Conservation (phyloP, 2,329 filamentous ascomycete genomes). For the Cladosporium sp. region DNA sequence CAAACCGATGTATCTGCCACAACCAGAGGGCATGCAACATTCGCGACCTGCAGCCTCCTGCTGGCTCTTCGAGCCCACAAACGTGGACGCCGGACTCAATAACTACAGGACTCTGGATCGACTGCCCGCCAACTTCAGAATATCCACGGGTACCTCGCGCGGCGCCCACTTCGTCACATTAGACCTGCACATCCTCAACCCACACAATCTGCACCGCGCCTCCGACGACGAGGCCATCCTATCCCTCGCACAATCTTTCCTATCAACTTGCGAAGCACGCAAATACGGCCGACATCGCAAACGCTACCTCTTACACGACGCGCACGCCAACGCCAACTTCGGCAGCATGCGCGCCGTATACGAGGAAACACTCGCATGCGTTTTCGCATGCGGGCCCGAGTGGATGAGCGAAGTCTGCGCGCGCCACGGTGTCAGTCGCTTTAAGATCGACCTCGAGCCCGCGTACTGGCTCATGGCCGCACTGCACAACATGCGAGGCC, state of each 20-base stretch:
- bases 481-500: constrained; percentile 32
- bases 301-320: constrained; percentile 29
- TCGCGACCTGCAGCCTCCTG: constrained; percentile 15
- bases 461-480: constrained; percentile 31
- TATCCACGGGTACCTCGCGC: constrained; percentile 26
- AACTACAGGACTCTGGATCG: constrained; percentile 30
- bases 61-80: constrained; percentile 30
- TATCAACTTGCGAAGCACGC: constrained; percentile 29
- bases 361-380: constrained; percentile 37
- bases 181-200: constrained; percentile 37
- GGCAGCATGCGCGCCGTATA: constrained; percentile 38
- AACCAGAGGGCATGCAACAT: constrained; percentile 1
- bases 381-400: constrained; percentile 36
- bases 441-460: constrained; percentile 27
- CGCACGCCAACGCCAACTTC: constrained; percentile 30
- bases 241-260: constrained; percentile 31
- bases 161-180: constrained; percentile 37
- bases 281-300: constrained; percentile 29
- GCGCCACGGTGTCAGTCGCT: constrained; percentile 29
- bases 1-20: constrained; percentile 24
- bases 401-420: constrained; percentile 35
- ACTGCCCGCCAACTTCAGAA: constrained; percentile 18
- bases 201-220: constrained; percentile 27
- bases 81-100: constrained; percentile 31
- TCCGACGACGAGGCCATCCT: constrained; percentile 22